Conservation (phyloP, 352 stramenopile species). For the Phytopythium montanum region DNA sequence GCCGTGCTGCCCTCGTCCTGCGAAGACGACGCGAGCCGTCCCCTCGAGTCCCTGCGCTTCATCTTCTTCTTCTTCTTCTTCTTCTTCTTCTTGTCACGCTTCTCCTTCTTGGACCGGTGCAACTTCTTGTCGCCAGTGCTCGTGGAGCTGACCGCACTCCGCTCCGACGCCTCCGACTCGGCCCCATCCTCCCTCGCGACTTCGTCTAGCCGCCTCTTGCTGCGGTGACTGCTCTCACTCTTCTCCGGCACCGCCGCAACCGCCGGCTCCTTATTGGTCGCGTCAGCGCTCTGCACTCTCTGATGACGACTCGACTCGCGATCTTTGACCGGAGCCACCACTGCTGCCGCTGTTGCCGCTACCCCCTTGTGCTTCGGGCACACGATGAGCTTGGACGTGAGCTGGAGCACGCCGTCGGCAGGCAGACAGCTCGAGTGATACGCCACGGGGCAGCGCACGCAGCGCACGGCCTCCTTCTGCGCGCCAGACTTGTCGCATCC, state of each 20-base stretch:
- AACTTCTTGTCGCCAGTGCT: conserved; percentile 33
- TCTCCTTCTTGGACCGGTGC: conserved; percentile 40
- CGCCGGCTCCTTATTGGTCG: background rate
- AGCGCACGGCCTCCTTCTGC: conserved; percentile 78
- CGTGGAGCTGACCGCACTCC: conserved; percentile 15
- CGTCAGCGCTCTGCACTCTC: background rate
- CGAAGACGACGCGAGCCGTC: conserved; percentile 16
- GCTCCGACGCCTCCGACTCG: conserved; percentile 34
- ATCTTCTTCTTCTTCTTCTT: conserved; percentile 52
- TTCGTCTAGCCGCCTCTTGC: conserved; percentile 20
- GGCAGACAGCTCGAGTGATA: conserved; percentile 81
- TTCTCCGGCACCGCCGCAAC: background rate
- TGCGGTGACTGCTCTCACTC: conserved; percentile 4
- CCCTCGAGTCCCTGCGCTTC: conserved; percentile 26
- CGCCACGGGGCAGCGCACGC: conserved; percentile 71
- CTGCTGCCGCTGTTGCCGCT: background rate
- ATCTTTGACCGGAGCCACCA: background rate
- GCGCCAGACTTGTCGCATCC: conserved; percentile 71
- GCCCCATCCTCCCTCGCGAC: conserved; percentile 17
- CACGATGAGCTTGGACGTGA: conserved; percentile 72
- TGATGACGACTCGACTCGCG: background rate
- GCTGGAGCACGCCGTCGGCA: conserved; percentile 36
- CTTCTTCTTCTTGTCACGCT: conserved; percentile 57
- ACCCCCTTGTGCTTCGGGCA: conserved; percentile 49
- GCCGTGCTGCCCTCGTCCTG: conserved; percentile 13